phyloP scores from a whole-genome alignment of 2,329 filamentous ascomycete species.

The Fusarium incarnatum region DNA sequence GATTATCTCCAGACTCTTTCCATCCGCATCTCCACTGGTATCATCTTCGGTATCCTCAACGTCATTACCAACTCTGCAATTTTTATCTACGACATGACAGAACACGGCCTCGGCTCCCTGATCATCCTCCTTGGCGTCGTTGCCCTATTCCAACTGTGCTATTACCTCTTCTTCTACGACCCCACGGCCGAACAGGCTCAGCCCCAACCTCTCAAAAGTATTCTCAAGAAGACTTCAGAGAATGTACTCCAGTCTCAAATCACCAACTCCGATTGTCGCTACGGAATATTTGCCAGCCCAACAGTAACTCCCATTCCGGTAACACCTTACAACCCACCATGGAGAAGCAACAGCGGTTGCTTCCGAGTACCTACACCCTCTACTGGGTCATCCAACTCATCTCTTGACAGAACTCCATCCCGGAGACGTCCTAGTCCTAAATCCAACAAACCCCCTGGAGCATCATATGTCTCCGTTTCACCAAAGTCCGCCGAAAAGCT shows the following conservation, averaged over 20 bases:
- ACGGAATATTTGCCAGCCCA: background rate
- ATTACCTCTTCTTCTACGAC: constrained; percentile 10
- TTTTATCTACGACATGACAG: constrained; percentile 9
- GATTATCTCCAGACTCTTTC: background rate
- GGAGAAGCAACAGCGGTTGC: constrained; percentile 2
- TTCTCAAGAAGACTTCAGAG: background rate
- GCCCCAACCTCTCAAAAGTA: background rate
- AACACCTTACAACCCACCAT: background rate
- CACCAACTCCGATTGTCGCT: background rate
- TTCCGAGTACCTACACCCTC: constrained; percentile 12
- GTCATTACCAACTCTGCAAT: background rate
- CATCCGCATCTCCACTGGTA: background rate
- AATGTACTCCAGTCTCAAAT: background rate
- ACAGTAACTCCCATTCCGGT: background rate
- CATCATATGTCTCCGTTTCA: constrained; percentile 27
- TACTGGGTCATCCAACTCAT: background rate
- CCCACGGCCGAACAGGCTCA: background rate
- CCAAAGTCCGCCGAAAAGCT: constrained; percentile 31
- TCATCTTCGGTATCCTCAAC: constrained; percentile 6
- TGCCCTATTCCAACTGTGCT: constrained; percentile 14
- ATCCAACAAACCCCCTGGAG: constrained; percentile 23
- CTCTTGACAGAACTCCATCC: background rate
- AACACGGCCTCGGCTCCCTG: background rate
- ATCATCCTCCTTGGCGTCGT: constrained; percentile 2
- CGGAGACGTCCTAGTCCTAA: background rate